Evolutionary conservation across 2,329 filamentous ascomycete species (phyloP), one percentile per base, ranked within the genome.

Genomic region (Fusarium sp.): DNA sequence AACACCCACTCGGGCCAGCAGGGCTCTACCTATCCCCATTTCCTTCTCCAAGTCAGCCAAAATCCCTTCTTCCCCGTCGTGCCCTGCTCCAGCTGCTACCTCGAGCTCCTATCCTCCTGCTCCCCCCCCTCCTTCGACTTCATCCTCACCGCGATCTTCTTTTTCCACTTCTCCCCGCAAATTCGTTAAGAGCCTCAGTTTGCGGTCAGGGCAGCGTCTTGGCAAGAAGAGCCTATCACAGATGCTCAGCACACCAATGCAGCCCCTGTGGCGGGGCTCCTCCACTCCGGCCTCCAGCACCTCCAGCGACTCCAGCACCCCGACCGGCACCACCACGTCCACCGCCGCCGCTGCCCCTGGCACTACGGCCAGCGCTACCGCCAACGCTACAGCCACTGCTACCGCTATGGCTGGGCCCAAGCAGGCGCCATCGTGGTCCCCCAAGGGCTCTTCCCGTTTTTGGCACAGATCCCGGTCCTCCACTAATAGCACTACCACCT

Each of bases 141-240:
- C 65, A 54, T 78, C 74, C n/a, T 76, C 76, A 54, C 73, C 76
- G 52, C 68, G 75, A 27, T 71, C 71, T 47, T 79, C 78, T 54
- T 74, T 73, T 65, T 75, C 78, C 57, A 72, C 74, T 18, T 71
- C 72, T 60, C 68, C 73, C 62, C 73, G 71, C 63, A 80, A 75
- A 57, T 68, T 80, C 47, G 72, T 77, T 45, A 79, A 78, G 68
- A 78, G 76, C 59, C 67, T 79, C 68, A 81, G 80, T 70, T 69
- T 78, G 58, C 78, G 76, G 52, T 77, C 80, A 11, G 70, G 69
- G 57, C 74, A 77, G 52, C 66, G 68, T 31, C 74, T 77, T 64
- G 67, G 72, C 68, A 73, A 74, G 59, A 71, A 69, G 67, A 76
- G 66, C 56, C 69, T 79, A 63, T 79, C 77, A 69, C 76, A 79